Evolutionary conservation across 192 early-diverging fungal genomes (phyloP), one percentile per base, ranked within the genome.

Genomic region (Backusella sp.): DNA sequence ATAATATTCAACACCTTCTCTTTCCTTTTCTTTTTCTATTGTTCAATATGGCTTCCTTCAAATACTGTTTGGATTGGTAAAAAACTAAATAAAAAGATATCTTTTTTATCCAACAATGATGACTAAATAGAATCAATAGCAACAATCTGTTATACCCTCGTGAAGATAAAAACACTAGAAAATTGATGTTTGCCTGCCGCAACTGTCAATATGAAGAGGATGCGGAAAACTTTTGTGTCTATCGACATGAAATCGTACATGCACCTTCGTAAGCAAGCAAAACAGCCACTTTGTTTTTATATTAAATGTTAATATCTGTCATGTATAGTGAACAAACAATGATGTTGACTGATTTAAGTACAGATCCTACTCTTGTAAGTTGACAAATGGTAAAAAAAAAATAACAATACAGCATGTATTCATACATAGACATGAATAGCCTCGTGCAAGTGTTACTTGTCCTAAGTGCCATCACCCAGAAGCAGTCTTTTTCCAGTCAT

Each of bases 101-200:
- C 32, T 32, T 32, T 32, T 32, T 32, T 32, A 32, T 32, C 32
- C 32, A 32, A 32, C 32, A 32, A 32, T 32, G 32, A 32, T 32
- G 32, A 3, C 41, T 65, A n/a, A 32, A 37, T 52, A 32, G 19
- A 19, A 30, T 73, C 36, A 17, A 30, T 70, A 90, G 94, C 87
- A 91, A 90, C 85, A 95, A 95, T 73, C 83, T 95, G 81, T 85
- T 95, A 74, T 94, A 95, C 77, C 94, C 94, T 67, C 85, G 89
- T 79, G 93, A 94, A 79, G 88, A 95, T 73, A 80, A 84, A 34
- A 75, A 72, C 6, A 81, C 67, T 46, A 87, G 85, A 19, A 76
- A 72, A 44, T 81, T 95, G 32, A 82, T 90, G 77, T 92, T 88
- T 78, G 92, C 92, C 17, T 95, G 94, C 80, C 88, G 93, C 72